These are phyloP conservation scores for Zygoascus flipseniorum DNA, from an alignment of 805 yeast genomes.

Conservation along the genomic window DNA sequence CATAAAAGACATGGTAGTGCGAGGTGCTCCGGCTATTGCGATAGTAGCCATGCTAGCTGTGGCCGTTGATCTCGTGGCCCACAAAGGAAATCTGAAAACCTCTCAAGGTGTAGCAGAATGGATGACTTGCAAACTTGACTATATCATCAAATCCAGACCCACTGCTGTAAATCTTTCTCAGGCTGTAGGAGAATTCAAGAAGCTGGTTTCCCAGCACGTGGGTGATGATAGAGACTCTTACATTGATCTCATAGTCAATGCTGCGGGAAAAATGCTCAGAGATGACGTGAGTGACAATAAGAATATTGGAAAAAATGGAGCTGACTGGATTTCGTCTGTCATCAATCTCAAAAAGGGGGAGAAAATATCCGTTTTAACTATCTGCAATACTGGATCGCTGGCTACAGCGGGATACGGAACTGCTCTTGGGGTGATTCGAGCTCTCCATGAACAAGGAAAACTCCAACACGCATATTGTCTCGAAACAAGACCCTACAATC, in stretches of 20 bases:
- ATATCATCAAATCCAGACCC: slow-evolving; percentile 72
- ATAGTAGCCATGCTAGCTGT: slow-evolving; percentile 84
- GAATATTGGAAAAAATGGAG: slow-evolving; percentile 74
- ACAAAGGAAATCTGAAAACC: slow-evolving; percentile 4
- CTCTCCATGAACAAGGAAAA: slow-evolving; percentile 44
- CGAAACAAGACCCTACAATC: slow-evolving; percentile 95
- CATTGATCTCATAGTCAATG: slow-evolving; percentile 28
- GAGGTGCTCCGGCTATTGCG: slow-evolving; percentile 99
- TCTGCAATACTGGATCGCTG: slow-evolving; percentile 92
- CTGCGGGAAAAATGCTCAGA: slow-evolving; percentile 46
- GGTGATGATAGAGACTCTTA: slow-evolving; percentile 22
- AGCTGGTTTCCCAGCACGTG: slow-evolving; percentile 20
- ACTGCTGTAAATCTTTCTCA: slow-evolving; percentile 90
- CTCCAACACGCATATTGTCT: slow-evolving; percentile 73
- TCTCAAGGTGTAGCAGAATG: slow-evolving; percentile 21
- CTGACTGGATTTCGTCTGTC: slow-evolving; percentile 46
- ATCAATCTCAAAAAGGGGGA: slow-evolving; percentile 41
- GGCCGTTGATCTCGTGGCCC: slow-evolving; percentile 52
- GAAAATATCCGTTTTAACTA: slow-evolving; percentile 75
- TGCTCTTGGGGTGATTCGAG: slow-evolving; percentile 84
- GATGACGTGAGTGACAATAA: slow-evolving; percentile 74
- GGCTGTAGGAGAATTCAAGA: slow-evolving; percentile 50
- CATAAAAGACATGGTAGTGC: slow-evolving; percentile 85
- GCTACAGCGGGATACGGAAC: slow-evolving; percentile 99
- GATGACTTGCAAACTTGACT: slow-evolving; percentile 45